Conservation (phyloP, 768 basidiomycete species). For the Galerina marginata region DNA sequence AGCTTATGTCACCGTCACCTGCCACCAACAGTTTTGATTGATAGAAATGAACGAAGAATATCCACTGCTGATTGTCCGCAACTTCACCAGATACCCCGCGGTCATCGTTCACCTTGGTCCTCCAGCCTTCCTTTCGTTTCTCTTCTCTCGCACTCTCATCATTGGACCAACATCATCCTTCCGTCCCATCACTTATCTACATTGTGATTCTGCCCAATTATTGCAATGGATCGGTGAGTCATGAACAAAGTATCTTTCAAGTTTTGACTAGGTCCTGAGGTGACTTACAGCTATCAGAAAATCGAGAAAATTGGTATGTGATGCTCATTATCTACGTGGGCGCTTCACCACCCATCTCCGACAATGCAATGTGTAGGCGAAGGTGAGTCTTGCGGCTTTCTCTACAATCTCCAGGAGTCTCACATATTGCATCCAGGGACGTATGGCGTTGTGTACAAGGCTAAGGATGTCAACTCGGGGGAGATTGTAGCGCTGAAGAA, state of each 20-base stretch:
- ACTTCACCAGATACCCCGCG: no score
- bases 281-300: slow-evolving; percentile 80
- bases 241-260: background rate
- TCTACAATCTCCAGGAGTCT: slow-evolving; percentile 5
- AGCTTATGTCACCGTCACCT: background rate
- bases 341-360: slow-evolving; percentile 18
- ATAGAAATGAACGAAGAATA: background rate
- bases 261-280: background rate
- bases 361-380: slow-evolving; percentile 43
- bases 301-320: slow-evolving; percentile 97
- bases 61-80: no score
- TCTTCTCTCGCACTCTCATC: no score
- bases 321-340: slow-evolving; percentile 21
- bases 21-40: background rate
- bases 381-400: slow-evolving; percentile 40
- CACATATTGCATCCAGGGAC: slow-evolving; percentile 64
- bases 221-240: slow-evolving; percentile 50
- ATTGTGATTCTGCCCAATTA: background rate
- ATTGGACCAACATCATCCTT: no score
- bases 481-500: slow-evolving; percentile 97
- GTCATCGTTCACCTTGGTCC: no score
- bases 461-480: slow-evolving; percentile 78
- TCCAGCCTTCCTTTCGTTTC: no score
- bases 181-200: no score
- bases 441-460: slow-evolving; percentile 99